Conservation (phyloP, 495 filamentous ascomycete genomes). For the Cairneyella variabilis region DNA sequence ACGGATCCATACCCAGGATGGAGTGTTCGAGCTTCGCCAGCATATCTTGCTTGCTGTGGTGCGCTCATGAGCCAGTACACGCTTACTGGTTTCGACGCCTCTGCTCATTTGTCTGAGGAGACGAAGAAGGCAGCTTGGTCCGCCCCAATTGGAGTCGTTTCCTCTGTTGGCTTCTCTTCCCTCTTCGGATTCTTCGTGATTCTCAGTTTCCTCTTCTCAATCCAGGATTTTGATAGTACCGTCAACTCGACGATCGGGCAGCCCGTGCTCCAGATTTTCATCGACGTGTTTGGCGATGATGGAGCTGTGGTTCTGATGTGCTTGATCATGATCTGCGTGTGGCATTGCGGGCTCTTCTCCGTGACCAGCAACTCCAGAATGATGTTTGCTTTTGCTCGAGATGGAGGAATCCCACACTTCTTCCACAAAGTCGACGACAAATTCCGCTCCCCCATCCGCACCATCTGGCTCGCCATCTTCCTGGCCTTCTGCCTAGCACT, state of each 20-base stretch:
- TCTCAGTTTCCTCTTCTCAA: conserved; percentile 53
- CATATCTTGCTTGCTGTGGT: conserved; percentile 53
- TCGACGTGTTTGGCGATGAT: conserved; percentile 51
- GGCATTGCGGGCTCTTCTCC: conserved; percentile 57
- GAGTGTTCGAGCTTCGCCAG: conserved; percentile 44
- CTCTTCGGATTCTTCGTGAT: conserved; percentile 63
- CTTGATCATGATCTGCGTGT: conserved; percentile 57
- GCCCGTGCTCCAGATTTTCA: conserved; percentile 54
- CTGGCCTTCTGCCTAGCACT: conserved; percentile 56
- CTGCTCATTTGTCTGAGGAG: conserved; percentile 57
- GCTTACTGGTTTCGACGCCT: conserved; percentile 51
- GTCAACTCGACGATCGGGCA: conserved; percentile 40
- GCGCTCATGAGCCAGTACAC: conserved; percentile 55
- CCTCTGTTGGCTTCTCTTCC: conserved; percentile 52
- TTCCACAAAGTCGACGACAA: conserved; percentile 45
- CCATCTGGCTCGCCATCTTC: conserved; percentile 53
- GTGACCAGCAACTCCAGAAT: conserved; percentile 59
- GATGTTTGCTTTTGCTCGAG: conserved; percentile 60
- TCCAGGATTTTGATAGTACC: conserved; percentile 50
- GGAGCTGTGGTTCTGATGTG: conserved; percentile 53
- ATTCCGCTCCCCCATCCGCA: conserved; percentile 49
- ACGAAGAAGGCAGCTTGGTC: conserved; percentile 56
- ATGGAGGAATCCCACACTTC: conserved; percentile 45
- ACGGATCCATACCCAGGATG: conserved; percentile 48
- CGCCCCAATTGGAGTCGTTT: conserved; percentile 58